Base-by-base conservation (phyloP, 305 asterid species). In the Withania somnifera region DNA sequence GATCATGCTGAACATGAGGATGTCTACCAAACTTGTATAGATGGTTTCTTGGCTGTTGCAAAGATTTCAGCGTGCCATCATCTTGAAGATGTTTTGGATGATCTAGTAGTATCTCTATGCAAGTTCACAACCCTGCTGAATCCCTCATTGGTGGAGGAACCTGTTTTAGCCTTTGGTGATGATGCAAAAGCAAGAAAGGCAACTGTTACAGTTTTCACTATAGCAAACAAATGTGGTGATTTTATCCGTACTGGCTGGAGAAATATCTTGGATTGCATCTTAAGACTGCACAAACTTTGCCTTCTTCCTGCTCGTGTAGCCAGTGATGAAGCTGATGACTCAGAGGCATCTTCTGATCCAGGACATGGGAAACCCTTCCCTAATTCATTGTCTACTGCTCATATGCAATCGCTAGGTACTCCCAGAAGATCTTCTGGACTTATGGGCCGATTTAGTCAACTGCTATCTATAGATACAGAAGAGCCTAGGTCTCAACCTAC, bases 371-470 rank as follows among this genome's bases (percentile, higher is more conserved):
- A 94, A 89, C 93, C 94, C 76, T 90, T 91, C 51, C 85, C 92
- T 51, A 95, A 89, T 89, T 91, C 97, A 6, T 83, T 92, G 36
- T 91, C 98, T 87, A 87, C 98, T 54, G 91, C 94, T 82, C 97
- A 95, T 45, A 80, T 92, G 87, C 97, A 92, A 83, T 79, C 97
- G 40, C 88, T 92, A 52, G 97, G 98, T 81, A 94, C 97, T 64
- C 99, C 99, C 66, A 93, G 97, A 88, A 91, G 98, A 82, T 95
- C 99, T 60, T 95, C 99, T n/a, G 99, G 99, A 71, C 90, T 94
- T 64, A 95, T 95, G 99, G 98, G 99, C 38, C 89, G 97, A 80
- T 95, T 94, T 89, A 95, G 99, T 89, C 99, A 95, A 86, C 98
- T 95, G 54, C 86, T 95, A 57, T 95, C 98, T 69, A 92, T 95